Percentiles rank a stretch among this genome's conserved stretches.
These are phyloP conservation scores for Actinomortierella ambigua DNA, from an alignment of 371 early-diverging fungal genomes.

Conservation along the genomic window DNA sequence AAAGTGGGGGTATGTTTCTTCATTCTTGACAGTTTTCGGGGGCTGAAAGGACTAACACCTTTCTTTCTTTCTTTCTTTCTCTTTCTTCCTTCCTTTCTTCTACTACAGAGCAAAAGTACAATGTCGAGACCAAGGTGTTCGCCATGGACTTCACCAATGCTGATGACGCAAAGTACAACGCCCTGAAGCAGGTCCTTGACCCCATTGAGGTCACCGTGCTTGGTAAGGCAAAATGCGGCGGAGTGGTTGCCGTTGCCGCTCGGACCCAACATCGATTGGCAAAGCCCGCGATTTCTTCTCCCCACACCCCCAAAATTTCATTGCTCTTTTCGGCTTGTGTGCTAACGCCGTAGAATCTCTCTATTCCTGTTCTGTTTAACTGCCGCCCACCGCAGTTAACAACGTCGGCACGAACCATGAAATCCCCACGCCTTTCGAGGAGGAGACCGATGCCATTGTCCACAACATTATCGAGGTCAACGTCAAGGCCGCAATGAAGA, in stretches of 20 bases:
- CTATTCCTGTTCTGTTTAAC: not conserved
- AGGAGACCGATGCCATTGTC: constrained; percentile 72
- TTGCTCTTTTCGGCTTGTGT: not conserved
- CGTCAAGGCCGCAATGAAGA: constrained; percentile 79
- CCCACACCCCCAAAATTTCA: not conserved
- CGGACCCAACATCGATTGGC: too few relatives aligned
- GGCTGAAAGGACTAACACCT: not conserved
- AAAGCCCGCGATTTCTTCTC: too few relatives aligned
- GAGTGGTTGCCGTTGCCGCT: too few relatives aligned
- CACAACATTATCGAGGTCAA: constrained; percentile 89
- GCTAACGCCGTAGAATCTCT: not conserved
- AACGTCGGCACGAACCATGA: constrained; percentile 94
- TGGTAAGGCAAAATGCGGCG: constrained; percentile 42
- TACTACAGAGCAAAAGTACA: constrained; percentile 50
- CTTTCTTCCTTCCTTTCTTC: not conserved
- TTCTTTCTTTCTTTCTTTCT: not conserved
- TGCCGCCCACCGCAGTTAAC: constrained; percentile 72
- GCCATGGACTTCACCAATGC: constrained; percentile 87
- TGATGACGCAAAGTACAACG: constrained; percentile 66
- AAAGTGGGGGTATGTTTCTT: too few relatives aligned
- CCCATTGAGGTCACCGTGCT: constrained; percentile 73
- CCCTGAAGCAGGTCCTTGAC: constrained; percentile 61
- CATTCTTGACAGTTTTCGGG: too few relatives aligned
- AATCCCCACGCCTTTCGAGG: constrained; percentile 81
- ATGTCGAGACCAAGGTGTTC: constrained; percentile 72